phyloP scores from a whole-genome alignment of 2,329 filamentous ascomycete genomes.

The Arthrinium puccinioides region DNA sequence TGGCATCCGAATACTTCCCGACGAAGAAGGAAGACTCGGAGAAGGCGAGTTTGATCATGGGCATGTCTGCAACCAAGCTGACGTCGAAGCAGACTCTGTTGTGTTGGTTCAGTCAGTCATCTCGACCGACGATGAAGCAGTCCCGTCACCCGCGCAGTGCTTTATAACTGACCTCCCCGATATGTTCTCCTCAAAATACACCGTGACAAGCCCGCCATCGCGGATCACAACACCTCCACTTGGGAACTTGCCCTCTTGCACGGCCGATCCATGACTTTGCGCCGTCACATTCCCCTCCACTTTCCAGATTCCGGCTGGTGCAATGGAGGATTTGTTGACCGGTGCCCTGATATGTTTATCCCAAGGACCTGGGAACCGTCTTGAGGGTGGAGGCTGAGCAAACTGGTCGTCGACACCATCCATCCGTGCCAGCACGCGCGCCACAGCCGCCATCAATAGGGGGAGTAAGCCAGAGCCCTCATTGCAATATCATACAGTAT shows the following conservation, averaged over 20 bases:
- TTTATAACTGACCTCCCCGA: constrained; percentile 27
- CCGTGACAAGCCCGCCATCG: constrained; percentile 25
- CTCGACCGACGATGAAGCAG: no score
- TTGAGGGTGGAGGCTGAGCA: no score
- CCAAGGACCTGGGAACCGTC: constrained; percentile 33
- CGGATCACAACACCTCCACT: constrained; percentile 18
- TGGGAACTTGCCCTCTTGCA: neutral
- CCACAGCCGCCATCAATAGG: no score
- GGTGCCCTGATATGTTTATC: constrained; percentile 29
- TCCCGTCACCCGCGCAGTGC: neutral
- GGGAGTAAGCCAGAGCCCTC: no score
- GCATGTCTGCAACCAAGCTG: constrained; percentile 17
- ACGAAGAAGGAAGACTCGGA: constrained; percentile 29
- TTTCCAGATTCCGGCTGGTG: constrained; percentile 23
- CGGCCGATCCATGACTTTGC: constrained; percentile 6
- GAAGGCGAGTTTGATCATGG: constrained; percentile 25
- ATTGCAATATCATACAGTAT: no score
- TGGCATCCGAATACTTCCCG: constrained; percentile 24
- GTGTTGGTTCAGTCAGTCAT: neutral
- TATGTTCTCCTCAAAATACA: constrained; percentile 33
- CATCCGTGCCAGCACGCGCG: no score
- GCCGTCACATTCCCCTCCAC: constrained; percentile 24
- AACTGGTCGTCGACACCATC: constrained; percentile 11
- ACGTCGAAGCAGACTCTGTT: constrained; percentile 27
- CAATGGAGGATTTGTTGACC: constrained; percentile 24